Percentiles rank a stretch among this genome's conserved stretches.
Conservation (phyloP, 805 yeast genomes). For the Wickerhamiella brachini region DNA sequence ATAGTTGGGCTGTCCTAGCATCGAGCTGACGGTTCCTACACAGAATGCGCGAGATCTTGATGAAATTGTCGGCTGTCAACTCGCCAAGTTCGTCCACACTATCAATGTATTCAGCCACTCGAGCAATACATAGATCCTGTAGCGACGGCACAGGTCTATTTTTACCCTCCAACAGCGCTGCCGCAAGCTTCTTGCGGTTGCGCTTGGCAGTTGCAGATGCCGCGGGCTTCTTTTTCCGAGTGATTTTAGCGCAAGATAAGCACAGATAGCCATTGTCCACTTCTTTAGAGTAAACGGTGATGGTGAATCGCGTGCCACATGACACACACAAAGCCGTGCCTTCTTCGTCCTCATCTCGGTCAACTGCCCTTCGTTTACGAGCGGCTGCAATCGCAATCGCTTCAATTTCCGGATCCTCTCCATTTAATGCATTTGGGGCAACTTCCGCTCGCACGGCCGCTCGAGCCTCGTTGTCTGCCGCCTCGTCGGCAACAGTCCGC, state of each 20-base stretch:
- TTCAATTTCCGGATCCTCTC: constrained; percentile 17
- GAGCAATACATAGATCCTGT: constrained; percentile 68
- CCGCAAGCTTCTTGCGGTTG: constrained; percentile 59
- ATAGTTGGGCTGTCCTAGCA: constrained; percentile 57
- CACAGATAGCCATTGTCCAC: constrained; percentile 39
- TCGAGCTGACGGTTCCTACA: constrained; percentile 72
- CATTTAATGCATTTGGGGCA: constrained; percentile 4
- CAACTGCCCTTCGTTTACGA: constrained; percentile 14
- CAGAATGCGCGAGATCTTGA: constrained; percentile 59
- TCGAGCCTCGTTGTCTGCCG: constrained; percentile 14
- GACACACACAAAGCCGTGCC: constrained; percentile 48
- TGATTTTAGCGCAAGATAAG: constrained; percentile 43
- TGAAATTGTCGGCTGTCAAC: constrained; percentile 59
- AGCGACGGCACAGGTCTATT: constrained; percentile 48
- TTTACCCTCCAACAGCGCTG: constrained; percentile 64
- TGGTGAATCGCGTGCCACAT: constrained; percentile 44
- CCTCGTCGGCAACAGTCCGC: constrained; percentile 26
- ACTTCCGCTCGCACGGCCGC: constrained; percentile 7
- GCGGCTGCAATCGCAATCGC: constrained; percentile 19
- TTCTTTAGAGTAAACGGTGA: constrained; percentile 52
- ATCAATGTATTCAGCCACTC: constrained; percentile 51
- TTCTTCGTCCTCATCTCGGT: constrained; percentile 22
- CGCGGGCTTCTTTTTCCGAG: constrained; percentile 30
- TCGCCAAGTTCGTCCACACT: constrained; percentile 78
- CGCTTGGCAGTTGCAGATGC: constrained; percentile 27